Base-by-base conservation (phyloP, 345 rosid genomes). In the Salix viminalis region DNA sequence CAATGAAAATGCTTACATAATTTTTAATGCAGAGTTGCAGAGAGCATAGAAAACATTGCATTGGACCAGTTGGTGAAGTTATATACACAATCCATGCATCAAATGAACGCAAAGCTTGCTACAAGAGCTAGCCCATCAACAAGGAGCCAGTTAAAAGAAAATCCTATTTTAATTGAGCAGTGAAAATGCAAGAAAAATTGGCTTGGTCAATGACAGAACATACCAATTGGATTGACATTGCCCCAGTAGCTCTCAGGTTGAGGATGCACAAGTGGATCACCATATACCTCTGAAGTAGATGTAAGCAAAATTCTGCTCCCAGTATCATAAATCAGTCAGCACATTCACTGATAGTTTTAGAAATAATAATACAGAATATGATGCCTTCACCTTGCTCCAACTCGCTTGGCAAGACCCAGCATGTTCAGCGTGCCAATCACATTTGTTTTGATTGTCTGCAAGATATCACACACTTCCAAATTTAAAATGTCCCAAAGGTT, bases 331-430 rank as follows among this genome's bases (percentile, higher is more conserved):
- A 75, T 65, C 16, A 79, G 46, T 64, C 48, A 80, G 71, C 71
- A 30, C 64, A 66, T 15, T 39, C 21, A 6, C n/a, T 24, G 48
- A 60, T 13, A 5, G 30, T 5, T 34, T 42, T 26, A 62, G 4
- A 64, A 67, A 76, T 54, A 39, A 36, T 68, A 65, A 46, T 60
- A 73, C 24, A 41, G 65, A 67, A 69, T 4, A 9, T 32, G 28
- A 70, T 18, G 64, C 42, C 16, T 84, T 71, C 61, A 93, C 99
- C 98, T 91, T 67, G 98, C 98, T 69, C 98, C 99, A 52, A 93
- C 98, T 80, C 98, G 92, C 87, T 96, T 93, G 67, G 99, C 98
- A 69, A 96, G 98, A 75, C 99, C 98, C 44, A 96, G 88, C 98
- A 96, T 93, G 88, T 93, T 96, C 76, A 93, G 88, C 76, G 99